A percentile compares a stretch with the other conserved stretches of the same genome.
Evolutionary conservation across 768 basidiomycete species (phyloP).

Genomic region (Gyrodon lividus): DNA sequence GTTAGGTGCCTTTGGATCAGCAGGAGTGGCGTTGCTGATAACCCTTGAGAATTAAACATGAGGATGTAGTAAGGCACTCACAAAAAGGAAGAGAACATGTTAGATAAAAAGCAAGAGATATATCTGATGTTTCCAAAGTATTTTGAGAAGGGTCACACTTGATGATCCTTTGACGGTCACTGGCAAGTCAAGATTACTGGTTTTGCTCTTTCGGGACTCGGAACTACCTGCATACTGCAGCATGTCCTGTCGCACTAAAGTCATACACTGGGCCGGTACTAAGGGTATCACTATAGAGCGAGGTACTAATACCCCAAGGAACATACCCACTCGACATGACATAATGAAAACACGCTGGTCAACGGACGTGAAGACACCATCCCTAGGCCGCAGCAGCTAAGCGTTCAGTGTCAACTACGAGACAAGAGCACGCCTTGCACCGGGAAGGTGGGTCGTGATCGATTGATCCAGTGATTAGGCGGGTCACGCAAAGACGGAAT

Average conservation of each 20-base stretch:
- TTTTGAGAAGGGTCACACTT: not conserved
- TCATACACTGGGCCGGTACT: no score
- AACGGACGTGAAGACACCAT: not conserved
- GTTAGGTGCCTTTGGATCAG: conserved; percentile 70
- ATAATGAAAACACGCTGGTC: not conserved
- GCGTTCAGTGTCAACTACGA: not conserved
- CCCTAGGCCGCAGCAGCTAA: no score
- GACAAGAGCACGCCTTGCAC: not conserved
- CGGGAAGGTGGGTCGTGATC: no score
- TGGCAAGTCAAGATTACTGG: not conserved
- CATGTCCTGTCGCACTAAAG: no score
- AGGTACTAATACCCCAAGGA: no score
- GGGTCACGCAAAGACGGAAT: no score
- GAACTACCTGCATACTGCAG: no score
- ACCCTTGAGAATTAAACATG: conserved; percentile 11
- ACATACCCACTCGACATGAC: no score
- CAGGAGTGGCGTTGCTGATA: conserved; percentile 51
- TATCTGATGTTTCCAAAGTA: not conserved
- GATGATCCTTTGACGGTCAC: not conserved
- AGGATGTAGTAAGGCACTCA: conserved; percentile 41
- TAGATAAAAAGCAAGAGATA: conserved; percentile 21
- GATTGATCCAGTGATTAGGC: no score
- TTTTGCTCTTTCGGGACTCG: not conserved
- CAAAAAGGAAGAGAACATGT: conserved; percentile 83
- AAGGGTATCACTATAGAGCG: no score